Evolutionary conservation across 495 filamentous ascomycete species (phyloP).

Genomic region (Massariosphaeria phaeospora): DNA sequence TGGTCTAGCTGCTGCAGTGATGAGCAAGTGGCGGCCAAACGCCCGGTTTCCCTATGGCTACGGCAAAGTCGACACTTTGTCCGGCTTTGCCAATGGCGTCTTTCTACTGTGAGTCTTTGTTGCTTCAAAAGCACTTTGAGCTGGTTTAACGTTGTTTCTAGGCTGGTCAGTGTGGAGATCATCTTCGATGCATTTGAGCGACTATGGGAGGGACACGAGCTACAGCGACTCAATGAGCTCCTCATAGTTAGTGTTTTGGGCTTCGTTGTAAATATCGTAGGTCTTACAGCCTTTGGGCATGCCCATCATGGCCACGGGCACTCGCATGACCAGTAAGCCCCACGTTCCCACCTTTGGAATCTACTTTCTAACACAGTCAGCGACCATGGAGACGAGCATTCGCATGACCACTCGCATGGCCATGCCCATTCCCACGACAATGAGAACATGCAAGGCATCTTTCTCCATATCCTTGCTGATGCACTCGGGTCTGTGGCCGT

Average conservation of each 20-base stretch:
- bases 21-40: slow-evolving; percentile 94
- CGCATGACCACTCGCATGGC: slow-evolving; percentile 33
- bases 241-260: slow-evolving; percentile 81
- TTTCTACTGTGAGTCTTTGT: slow-evolving; percentile 71
- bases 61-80: slow-evolving; percentile 93
- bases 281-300: slow-evolving; percentile 80
- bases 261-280: slow-evolving; percentile 83
- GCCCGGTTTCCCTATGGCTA: slow-evolving; percentile 88
- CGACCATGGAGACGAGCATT: slow-evolving; percentile 36
- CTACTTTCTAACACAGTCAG: not conserved
- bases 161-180: slow-evolving; percentile 93
- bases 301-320: slow-evolving; percentile 66
- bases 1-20: slow-evolving; percentile 89
- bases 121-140: too few relatives aligned
- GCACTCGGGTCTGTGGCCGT: slow-evolving; percentile 92
- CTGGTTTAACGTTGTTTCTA: slow-evolving; percentile 46
- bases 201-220: slow-evolving; percentile 71
- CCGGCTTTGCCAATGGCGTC: slow-evolving; percentile 93
- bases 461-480: slow-evolving; percentile 90
- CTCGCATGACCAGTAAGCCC: slow-evolving; percentile 38
- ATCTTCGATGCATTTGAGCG: slow-evolving; percentile 91
- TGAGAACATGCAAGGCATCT: slow-evolving; percentile 99
- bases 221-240: slow-evolving; percentile 79
- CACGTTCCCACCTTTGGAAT: not conserved
- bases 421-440: slow-evolving; percentile 65